phyloP scores from a whole-genome alignment of 805 yeast species.

The Lipomyces sp. region DNA sequence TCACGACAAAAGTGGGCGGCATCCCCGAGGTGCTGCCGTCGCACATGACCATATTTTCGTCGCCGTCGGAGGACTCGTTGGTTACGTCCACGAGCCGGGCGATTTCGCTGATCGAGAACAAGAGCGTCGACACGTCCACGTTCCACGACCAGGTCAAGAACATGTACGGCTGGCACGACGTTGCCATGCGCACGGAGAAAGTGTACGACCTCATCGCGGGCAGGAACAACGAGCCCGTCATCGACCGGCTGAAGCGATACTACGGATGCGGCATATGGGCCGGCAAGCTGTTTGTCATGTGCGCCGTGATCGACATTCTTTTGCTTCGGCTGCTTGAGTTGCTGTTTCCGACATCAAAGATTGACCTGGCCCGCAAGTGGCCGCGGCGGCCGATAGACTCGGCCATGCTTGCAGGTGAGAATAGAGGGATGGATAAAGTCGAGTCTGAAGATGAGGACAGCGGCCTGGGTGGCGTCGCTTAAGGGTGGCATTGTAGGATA shows the following conservation, averaged over 20 bases:
- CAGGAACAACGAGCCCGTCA: constrained; percentile 47
- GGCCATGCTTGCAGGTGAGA: constrained; percentile 18
- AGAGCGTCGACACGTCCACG: constrained; percentile 60
- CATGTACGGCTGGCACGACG: constrained; percentile 91
- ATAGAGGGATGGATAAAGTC: constrained; percentile 5
- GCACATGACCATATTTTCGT: constrained; percentile 89
- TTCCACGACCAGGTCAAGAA: constrained; percentile 74
- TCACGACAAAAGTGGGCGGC: constrained; percentile 95
- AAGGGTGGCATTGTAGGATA: too few relatives aligned
- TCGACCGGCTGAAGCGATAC: constrained; percentile 59
- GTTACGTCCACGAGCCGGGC: constrained; percentile 72
- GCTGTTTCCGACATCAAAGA: constrained; percentile 60
- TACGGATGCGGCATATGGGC: constrained; percentile 72
- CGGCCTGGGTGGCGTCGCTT: constrained; percentile 4
- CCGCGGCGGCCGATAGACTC: constrained; percentile 25
- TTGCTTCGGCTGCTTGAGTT: constrained; percentile 62
- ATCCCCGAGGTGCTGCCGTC: constrained; percentile 93
- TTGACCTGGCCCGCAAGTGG: constrained; percentile 66
- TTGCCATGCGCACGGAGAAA: constrained; percentile 78
- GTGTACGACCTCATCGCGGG: constrained; percentile 59
- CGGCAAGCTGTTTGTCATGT: constrained; percentile 74
- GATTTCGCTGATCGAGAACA: constrained; percentile 54
- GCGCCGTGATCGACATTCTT: constrained; percentile 76
- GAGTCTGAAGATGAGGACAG: constrained; percentile 28
- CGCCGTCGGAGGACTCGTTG: constrained; percentile 80